Conservation (phyloP, 1,284 basidiomycete genomes). For the Vanrija sp. region DNA sequence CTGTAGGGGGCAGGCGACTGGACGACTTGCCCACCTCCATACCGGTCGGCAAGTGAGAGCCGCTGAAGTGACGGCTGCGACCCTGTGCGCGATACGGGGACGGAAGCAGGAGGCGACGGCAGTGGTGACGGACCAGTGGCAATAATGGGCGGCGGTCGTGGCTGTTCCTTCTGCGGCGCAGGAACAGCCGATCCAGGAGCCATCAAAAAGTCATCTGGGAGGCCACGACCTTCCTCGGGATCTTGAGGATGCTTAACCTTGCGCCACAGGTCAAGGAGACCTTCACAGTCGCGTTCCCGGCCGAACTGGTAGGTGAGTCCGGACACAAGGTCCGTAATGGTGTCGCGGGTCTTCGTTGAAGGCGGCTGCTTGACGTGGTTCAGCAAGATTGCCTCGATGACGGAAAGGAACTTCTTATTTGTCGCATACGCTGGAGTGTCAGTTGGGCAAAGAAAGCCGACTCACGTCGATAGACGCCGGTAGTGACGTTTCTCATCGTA, state of each 20-base stretch:
- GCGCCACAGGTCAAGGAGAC: constrained; percentile 39
- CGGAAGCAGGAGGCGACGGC: constrained; percentile 3
- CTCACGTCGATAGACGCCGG: constrained; percentile 39
- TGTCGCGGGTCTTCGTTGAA: constrained; percentile 5
- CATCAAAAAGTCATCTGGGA: constrained; percentile 28
- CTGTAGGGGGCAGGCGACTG: neutral
- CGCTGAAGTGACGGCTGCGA: constrained; percentile 3
- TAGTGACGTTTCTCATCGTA: constrained; percentile 38
- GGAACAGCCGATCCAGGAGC: neutral
- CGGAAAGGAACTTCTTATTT: constrained; percentile 39
- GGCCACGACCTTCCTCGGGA: constrained; percentile 35
- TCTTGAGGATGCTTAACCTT: constrained; percentile 45
- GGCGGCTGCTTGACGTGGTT: neutral
- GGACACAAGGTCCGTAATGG: constrained; percentile 27
- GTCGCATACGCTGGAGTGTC: constrained; percentile 32
- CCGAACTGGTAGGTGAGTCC: constrained; percentile 42
- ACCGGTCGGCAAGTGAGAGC: neutral
- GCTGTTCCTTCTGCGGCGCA: neutral
- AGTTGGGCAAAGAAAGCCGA: constrained; percentile 2
- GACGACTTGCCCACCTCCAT: no score
- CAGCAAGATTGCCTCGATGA: constrained; percentile 28
- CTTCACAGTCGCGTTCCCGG: constrained; percentile 40
- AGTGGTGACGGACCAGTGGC: constrained; percentile 2
- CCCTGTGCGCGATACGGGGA: constrained; percentile 1
- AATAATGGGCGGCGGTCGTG: neutral